phyloP scores from a whole-genome alignment of 805 yeast genomes.

The Lipomyces starkeyi region DNA sequence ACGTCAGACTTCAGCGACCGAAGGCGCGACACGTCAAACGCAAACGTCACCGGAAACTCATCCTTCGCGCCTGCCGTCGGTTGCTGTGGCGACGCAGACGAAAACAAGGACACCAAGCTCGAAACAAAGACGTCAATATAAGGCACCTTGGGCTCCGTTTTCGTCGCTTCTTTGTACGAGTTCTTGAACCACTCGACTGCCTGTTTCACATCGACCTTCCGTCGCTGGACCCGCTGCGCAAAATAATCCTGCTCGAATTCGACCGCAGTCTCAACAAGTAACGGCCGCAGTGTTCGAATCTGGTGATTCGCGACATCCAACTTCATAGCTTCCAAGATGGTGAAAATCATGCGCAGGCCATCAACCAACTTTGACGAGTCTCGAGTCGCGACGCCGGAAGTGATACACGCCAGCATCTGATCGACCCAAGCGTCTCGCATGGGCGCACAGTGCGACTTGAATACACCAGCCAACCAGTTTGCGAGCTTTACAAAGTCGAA shows the following conservation, averaged over 20 bases:
- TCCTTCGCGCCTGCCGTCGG: conserved; percentile 63
- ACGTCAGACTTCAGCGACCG: conserved; percentile 82
- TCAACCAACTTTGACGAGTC: conserved; percentile 58
- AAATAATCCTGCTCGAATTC: conserved; percentile 89
- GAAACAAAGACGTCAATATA: conserved; percentile 26
- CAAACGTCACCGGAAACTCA: conserved; percentile 80
- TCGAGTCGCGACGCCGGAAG: conserved; percentile 20
- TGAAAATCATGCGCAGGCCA: conserved; percentile 77
- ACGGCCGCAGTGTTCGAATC: conserved; percentile 82
- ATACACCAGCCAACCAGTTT: conserved; percentile 73
- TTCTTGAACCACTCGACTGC: conserved; percentile 70
- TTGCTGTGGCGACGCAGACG: conserved; percentile 40
- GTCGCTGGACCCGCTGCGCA: conserved; percentile 48
- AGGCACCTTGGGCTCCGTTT: conserved; percentile 13
- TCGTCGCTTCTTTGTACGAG: conserved; percentile 40
- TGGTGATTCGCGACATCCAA: conserved; percentile 95
- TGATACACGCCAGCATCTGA: conserved; percentile 69
- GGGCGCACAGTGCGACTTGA: conserved; percentile 93
- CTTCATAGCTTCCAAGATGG: conserved; percentile 91
- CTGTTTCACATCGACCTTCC: conserved; percentile 64
- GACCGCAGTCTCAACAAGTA: conserved; percentile 81
- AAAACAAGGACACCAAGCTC: conserved; percentile 35
- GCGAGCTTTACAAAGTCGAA: conserved; percentile 74
- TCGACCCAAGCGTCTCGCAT: conserved; percentile 92
- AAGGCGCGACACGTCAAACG: conserved; percentile 83